Conservation (phyloP, 2,329 filamentous ascomycete genomes). For the Colletotrichum liriopes region DNA sequence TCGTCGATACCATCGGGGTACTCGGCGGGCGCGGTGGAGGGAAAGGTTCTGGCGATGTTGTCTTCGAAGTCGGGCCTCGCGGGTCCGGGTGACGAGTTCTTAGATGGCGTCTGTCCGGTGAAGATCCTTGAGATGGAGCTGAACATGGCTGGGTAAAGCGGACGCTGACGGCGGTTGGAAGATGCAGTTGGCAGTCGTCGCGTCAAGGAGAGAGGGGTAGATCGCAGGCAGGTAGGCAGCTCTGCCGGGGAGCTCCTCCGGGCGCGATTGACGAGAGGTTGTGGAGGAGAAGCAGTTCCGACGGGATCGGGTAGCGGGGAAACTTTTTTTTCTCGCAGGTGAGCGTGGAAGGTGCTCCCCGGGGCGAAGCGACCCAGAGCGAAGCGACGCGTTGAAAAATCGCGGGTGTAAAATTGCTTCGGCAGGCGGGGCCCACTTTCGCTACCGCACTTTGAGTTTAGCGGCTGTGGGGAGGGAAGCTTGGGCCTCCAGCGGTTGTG, state of each 20-base stretch:
- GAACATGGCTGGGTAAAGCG: constrained; percentile 18
- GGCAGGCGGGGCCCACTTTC: background rate
- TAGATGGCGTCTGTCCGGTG: constrained; percentile 19
- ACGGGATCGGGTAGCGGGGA: constrained; percentile 8
- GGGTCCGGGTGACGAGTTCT: constrained; percentile 39
- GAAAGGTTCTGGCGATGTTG: background rate
- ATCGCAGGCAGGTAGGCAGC: constrained; percentile 9
- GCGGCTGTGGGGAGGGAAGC: background rate
- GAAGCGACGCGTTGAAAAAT: constrained; percentile 7
- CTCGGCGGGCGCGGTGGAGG: constrained; percentile 35
- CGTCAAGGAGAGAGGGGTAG: background rate
- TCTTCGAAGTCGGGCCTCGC: constrained; percentile 19
- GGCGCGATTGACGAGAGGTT: background rate
- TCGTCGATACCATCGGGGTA: constrained; percentile 17
- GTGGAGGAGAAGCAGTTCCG: background rate
- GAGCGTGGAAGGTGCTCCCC: background rate
- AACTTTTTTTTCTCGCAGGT: constrained; percentile 16
- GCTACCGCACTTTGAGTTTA: background rate
- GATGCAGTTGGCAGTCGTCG: background rate
- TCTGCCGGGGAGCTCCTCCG: constrained; percentile 19
- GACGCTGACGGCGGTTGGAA: background rate
- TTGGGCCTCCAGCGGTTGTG: background rate
- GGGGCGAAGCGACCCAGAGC: background rate
- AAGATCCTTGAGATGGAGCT: constrained; percentile 36
- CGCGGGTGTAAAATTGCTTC: constrained; percentile 14